Percentiles rank a stretch among this genome's conserved stretches.
Conservation (phyloP, 164 flowering plant genomes). For the Amborella trichopoda region DNA sequence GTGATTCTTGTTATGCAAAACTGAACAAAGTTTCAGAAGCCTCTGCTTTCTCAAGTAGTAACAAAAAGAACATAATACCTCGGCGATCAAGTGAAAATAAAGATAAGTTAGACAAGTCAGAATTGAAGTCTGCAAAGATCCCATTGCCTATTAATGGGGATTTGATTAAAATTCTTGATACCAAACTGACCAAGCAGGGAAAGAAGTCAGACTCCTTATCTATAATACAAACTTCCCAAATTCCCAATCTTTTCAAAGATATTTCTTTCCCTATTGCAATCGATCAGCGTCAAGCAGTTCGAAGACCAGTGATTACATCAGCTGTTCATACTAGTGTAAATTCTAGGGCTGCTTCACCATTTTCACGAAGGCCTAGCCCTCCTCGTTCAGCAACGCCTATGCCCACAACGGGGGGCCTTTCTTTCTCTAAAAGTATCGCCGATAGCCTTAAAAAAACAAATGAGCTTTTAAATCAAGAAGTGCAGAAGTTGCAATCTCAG, state of each 20-base stretch:
- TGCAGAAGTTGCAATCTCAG: slow-evolving; percentile 73
- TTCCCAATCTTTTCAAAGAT: slow-evolving; percentile 54
- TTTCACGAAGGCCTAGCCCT: slow-evolving; percentile 89
- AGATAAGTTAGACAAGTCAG: slow-evolving; percentile 79
- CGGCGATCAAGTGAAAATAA: slow-evolving; percentile 90
- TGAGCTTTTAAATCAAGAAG: slow-evolving; percentile 87
- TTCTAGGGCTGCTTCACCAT: slow-evolving; percentile 92
- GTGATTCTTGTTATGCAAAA: slow-evolving; percentile 61
- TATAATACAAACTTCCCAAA: slow-evolving; percentile 49
- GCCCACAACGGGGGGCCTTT: slow-evolving; percentile 85
- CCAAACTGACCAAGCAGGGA: slow-evolving; percentile 79
- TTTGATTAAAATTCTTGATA: slow-evolving; percentile 78
- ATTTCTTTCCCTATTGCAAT: slow-evolving; percentile 36
- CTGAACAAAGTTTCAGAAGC: slow-evolving; percentile 45
- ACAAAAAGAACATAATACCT: slow-evolving; percentile 45
- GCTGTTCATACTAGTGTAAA: slow-evolving; percentile 38
- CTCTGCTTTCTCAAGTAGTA: slow-evolving; percentile 13
- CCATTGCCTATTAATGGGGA: slow-evolving; percentile 71
- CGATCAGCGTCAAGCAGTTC: slow-evolving; percentile 41
- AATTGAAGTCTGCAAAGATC: slow-evolving; percentile 47
- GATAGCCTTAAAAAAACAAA: slow-evolving; percentile 96
- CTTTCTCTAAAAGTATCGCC: slow-evolving; percentile 74
- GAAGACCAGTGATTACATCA: slow-evolving; percentile 48
- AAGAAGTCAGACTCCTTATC: slow-evolving; percentile 68
- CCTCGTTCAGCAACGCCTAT: slow-evolving; percentile 95